Conservation (phyloP, 2,329 filamentous ascomycete species). For the Colletotrichum tofieldiae region DNA sequence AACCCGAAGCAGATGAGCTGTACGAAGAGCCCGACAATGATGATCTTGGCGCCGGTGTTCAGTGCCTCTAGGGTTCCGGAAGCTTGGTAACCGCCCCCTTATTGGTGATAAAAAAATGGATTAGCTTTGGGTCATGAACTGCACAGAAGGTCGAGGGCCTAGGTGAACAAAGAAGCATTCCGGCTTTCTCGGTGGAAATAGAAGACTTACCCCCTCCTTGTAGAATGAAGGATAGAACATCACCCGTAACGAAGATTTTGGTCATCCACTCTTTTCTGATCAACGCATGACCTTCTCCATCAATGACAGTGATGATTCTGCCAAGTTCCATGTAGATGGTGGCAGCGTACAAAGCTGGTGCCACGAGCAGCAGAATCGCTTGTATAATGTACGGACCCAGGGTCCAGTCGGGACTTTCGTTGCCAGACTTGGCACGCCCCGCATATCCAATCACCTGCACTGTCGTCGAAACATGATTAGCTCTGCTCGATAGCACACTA, state of each 20-base stretch:
- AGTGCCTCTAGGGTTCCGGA: conserved; percentile 13
- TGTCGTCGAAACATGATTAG: conserved; percentile 41
- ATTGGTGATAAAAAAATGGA: neutral
- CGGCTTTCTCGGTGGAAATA: neutral
- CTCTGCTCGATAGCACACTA: conserved; percentile 16
- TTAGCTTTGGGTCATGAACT: neutral
- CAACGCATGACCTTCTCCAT: conserved; percentile 52
- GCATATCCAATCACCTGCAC: conserved; percentile 67
- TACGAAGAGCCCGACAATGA: conserved; percentile 67
- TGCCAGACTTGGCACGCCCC: conserved; percentile 62
- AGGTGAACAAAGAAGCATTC: neutral
- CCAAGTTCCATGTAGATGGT: conserved; percentile 67
- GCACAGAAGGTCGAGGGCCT: neutral
- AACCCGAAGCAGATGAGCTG: conserved; percentile 70
- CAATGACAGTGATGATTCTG: conserved; percentile 58
- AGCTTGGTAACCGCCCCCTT: conserved; percentile 42
- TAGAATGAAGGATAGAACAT: conserved; percentile 66
- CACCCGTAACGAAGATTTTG: conserved; percentile 68
- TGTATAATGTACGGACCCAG: conserved; percentile 59
- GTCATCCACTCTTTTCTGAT: conserved; percentile 62
- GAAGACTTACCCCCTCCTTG: conserved; percentile 59
- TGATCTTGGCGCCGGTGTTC: conserved; percentile 60
- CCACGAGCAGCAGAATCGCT: conserved; percentile 60
- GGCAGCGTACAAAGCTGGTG: conserved; percentile 64
- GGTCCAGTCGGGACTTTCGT: conserved; percentile 58